These are phyloP conservation scores for Orbilia oligospora DNA, from an alignment of 2,329 filamentous ascomycete genomes.

Conservation along the genomic window DNA sequence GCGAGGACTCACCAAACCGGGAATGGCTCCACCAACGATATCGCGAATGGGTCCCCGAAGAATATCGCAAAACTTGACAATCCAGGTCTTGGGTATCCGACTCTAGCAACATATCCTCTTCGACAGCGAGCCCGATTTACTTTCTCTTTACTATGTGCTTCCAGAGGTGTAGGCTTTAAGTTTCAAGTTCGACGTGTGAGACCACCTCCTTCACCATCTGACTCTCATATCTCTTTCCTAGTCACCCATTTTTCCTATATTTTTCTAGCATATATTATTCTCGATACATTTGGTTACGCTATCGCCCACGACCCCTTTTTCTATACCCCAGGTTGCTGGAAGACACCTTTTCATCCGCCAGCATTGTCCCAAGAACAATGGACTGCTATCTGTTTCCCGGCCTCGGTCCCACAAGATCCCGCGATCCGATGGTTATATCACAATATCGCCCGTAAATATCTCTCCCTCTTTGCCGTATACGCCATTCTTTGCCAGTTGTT, in stretches of 20 bases:
- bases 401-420: conserved; percentile 9
- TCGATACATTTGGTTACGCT: conserved; percentile 40
- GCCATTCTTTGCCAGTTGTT: conserved; percentile 44
- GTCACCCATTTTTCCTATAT: conserved; percentile 31
- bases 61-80: not conserved
- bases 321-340: conserved; percentile 38
- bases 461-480: conserved; percentile 43
- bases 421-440: conserved; percentile 34
- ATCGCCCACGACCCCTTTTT: conserved; percentile 41
- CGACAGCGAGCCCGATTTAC: conserved; percentile 49
- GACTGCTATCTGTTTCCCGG: conserved; percentile 16
- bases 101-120: conserved; percentile 34
- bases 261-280: conserved; percentile 33
- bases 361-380: conserved; percentile 31
- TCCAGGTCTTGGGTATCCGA: conserved; percentile 40
- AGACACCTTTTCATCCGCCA: conserved; percentile 33
- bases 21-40: conserved; percentile 37
- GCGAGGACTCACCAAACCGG: not conserved
- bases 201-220: conserved; percentile 22
- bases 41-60: conserved; percentile 29
- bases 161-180: conserved; percentile 54
- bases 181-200: conserved; percentile 51
- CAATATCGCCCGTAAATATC: conserved; percentile 39
- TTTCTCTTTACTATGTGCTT: conserved; percentile 34
- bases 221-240: conserved; percentile 29